Conservation (phyloP, 345 rosid species). For the Crucihimalaya himalaica region DNA sequence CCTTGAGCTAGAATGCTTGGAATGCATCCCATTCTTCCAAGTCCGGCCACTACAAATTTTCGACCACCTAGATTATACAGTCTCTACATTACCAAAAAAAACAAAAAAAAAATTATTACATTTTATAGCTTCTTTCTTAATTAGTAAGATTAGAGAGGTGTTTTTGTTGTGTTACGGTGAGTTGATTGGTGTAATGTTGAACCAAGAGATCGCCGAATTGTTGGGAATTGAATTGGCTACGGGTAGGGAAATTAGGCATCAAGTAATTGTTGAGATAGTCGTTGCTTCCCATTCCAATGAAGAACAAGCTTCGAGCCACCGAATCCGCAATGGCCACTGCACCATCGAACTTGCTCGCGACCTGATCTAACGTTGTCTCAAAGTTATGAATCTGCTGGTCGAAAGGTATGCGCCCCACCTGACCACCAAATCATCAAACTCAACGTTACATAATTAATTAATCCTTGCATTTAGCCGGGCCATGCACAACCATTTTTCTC, state of each 20-base stretch:
- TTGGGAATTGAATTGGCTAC: slow-evolving; percentile 63
- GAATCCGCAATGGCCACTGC: slow-evolving; percentile 53
- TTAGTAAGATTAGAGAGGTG: neutral
- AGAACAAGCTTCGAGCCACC: slow-evolving; percentile 63
- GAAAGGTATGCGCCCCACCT: slow-evolving; percentile 94
- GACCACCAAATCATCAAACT: slow-evolving; percentile 11
- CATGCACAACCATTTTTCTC: neutral
- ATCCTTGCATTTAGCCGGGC: neutral
- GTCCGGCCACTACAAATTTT: slow-evolving; percentile 75
- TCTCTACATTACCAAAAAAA: slow-evolving; percentile 36
- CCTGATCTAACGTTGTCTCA: slow-evolving; percentile 70
- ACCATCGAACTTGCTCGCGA: slow-evolving; percentile 68
- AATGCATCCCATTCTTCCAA: slow-evolving; percentile 94
- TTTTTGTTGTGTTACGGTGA: slow-evolving; percentile 49
- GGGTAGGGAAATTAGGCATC: slow-evolving; percentile 88
- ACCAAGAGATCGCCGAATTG: slow-evolving; percentile 78
- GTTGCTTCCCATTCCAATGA: slow-evolving; percentile 96
- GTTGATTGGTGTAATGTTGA: slow-evolving; percentile 65
- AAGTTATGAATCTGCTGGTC: slow-evolving; percentile 80
- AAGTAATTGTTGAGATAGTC: slow-evolving; percentile 94
- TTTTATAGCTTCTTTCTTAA: neutral
- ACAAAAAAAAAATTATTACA: neutral
- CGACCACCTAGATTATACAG: slow-evolving; percentile 86
- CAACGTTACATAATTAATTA: neutral
- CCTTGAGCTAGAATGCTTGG: slow-evolving; percentile 92